A percentile compares a stretch with the other conserved stretches of the same genome.
phyloP scores from a whole-genome alignment of 345 rosid genomes.

The Eucalyptus sideroxylon region DNA sequence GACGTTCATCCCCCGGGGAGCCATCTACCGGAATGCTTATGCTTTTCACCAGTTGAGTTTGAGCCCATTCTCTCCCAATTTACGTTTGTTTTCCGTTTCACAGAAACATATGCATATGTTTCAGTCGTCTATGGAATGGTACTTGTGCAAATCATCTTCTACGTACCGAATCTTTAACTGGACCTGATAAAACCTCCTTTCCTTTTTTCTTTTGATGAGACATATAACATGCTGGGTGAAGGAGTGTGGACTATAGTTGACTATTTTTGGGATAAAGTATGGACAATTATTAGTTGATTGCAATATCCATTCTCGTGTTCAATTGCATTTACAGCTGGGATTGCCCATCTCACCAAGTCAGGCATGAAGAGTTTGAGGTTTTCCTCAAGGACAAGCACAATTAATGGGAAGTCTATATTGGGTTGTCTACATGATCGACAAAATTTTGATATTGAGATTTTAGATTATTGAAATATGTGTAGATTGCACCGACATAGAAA shows the following conservation, averaged over 20 bases:
- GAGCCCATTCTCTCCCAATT: background rate
- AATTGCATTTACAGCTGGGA: background rate
- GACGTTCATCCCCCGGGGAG: constrained; percentile 35
- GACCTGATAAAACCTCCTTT: background rate
- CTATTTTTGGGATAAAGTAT: background rate
- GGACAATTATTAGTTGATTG: background rate
- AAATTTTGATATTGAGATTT: background rate
- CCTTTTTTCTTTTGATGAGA: background rate
- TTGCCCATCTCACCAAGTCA: background rate
- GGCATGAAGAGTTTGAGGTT: background rate
- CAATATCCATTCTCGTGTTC: background rate
- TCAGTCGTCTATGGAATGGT: background rate
- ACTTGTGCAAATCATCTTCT: background rate
- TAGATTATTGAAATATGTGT: background rate
- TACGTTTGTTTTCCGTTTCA: background rate
- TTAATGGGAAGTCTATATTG: background rate
- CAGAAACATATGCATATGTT: background rate
- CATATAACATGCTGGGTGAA: background rate
- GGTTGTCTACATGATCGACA: background rate
- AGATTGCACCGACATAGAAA: background rate
- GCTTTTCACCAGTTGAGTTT: constrained; percentile 73
- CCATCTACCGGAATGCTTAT: constrained; percentile 39
- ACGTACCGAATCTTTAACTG: background rate
- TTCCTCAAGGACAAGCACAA: background rate
- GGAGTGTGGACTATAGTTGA: background rate